phyloP scores from a whole-genome alignment of 148 eudicot species.

The Vaccinium darrowii region DNA sequence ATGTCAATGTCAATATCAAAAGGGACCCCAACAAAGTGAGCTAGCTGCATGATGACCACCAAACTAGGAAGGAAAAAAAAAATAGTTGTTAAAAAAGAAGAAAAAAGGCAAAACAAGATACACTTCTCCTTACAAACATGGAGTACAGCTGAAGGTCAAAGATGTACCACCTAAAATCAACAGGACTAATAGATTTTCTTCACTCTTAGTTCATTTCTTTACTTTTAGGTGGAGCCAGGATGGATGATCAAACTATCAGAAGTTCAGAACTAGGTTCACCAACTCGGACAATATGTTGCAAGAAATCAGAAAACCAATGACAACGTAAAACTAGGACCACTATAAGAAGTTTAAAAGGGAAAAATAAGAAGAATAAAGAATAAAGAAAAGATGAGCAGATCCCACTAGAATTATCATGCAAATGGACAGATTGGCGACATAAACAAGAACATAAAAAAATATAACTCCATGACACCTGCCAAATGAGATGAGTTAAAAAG shows the following conservation, averaged over 20 bases:
- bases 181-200: background rate
- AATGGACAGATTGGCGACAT: background rate
- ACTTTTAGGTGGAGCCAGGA: background rate
- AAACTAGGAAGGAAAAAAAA: background rate
- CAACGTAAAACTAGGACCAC: background rate
- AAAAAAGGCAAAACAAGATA: background rate
- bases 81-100: background rate
- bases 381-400: background rate
- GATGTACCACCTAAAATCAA: slow-evolving; percentile 7
- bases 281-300: background rate
- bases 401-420: background rate
- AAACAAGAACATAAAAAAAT: background rate
- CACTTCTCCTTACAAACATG: background rate
- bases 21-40: background rate
- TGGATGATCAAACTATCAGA: slow-evolving; percentile 10
- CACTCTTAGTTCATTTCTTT: background rate
- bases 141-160: background rate
- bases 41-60: background rate
- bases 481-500: background rate
- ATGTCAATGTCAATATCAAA: background rate
- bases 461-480: background rate
- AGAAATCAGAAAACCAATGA: slow-evolving; percentile 10
- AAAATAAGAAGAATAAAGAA: background rate
- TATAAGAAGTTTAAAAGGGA: background rate
- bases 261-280: slow-evolving; percentile 6